A percentile compares a stretch with the other conserved stretches of the same genome.
phyloP scores from a whole-genome alignment of 2,329 filamentous ascomycete species.

The Coleophoma eucalyptorum region DNA sequence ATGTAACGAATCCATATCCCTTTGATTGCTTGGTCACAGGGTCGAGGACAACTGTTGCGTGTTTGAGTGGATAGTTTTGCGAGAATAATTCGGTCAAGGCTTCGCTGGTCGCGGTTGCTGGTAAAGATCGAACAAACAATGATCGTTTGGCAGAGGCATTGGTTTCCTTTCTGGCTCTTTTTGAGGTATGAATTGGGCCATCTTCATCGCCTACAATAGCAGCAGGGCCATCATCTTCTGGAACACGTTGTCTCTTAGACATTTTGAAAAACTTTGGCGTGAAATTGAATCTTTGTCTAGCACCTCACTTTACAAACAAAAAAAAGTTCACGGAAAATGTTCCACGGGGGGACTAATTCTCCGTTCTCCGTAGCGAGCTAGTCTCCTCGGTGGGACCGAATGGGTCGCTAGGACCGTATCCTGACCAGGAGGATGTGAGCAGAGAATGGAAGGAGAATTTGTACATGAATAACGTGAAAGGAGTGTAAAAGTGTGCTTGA shows the following conservation, averaged over 20 bases:
- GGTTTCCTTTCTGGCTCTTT: conserved; percentile 56
- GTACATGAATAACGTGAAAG: too few relatives aligned
- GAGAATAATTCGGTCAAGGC: conserved; percentile 86
- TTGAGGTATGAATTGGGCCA: conserved; percentile 33
- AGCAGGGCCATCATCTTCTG: conserved; percentile 16
- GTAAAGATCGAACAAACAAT: conserved; percentile 88
- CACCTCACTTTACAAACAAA: background rate
- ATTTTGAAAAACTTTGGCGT: background rate
- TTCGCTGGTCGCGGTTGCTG: conserved; percentile 74
- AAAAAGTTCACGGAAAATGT: background rate
- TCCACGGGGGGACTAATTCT: background rate
- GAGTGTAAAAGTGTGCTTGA: too few relatives aligned
- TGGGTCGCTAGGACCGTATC: too few relatives aligned
- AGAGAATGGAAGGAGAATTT: too few relatives aligned
- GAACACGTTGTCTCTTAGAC: conserved; percentile 20
- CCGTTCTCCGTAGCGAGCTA: background rate
- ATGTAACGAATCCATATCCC: conserved; percentile 95
- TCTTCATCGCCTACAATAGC: conserved; percentile 9
- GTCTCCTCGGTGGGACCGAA: too few relatives aligned
- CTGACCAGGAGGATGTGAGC: too few relatives aligned
- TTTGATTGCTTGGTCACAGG: conserved; percentile 81
- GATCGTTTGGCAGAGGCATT: conserved; percentile 50
- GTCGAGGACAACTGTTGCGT: conserved; percentile 89
- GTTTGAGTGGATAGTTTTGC: conserved; percentile 89
- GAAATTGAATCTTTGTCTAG: background rate